Conservation (phyloP, 139 green algal species). For the Volvox africanus region DNA sequence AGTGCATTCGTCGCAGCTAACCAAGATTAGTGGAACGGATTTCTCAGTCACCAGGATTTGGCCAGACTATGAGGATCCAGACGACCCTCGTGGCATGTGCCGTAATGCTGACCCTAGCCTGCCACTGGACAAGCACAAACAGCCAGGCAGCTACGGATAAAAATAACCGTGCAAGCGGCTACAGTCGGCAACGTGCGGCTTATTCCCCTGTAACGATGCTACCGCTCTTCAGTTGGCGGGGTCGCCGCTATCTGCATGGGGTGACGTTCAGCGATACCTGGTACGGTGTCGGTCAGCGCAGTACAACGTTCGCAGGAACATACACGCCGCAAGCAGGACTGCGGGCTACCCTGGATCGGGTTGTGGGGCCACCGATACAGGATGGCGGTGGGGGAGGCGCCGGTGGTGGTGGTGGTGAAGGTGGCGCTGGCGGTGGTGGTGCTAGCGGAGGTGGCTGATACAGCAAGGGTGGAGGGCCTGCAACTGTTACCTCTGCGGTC, state of each 20-base stretch:
- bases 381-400: neutral
- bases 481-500: too few relatives aligned
- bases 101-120: too few relatives aligned
- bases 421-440: neutral
- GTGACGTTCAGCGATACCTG: slow-evolving; percentile 26
- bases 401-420: neutral
- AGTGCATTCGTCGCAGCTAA: too few relatives aligned
- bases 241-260: neutral
- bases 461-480: too few relatives aligned
- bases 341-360: neutral
- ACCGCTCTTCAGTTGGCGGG: neutral
- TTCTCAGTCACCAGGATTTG: too few relatives aligned
- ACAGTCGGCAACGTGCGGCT: too few relatives aligned
- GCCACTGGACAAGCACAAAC: too few relatives aligned
- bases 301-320: slow-evolving; percentile 20
- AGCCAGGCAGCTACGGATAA: too few relatives aligned
- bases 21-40: too few relatives aligned
- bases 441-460: neutral
- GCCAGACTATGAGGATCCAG: too few relatives aligned
- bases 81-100: too few relatives aligned
- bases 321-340: neutral
- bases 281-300: slow-evolving; percentile 28
- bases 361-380: slow-evolving; percentile 25
- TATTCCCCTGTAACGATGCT: neutral
- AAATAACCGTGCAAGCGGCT: too few relatives aligned